Evolutionary conservation across 2,329 filamentous ascomycete species (phyloP).

Genomic region (Chrysoporthe puriensis): DNA sequence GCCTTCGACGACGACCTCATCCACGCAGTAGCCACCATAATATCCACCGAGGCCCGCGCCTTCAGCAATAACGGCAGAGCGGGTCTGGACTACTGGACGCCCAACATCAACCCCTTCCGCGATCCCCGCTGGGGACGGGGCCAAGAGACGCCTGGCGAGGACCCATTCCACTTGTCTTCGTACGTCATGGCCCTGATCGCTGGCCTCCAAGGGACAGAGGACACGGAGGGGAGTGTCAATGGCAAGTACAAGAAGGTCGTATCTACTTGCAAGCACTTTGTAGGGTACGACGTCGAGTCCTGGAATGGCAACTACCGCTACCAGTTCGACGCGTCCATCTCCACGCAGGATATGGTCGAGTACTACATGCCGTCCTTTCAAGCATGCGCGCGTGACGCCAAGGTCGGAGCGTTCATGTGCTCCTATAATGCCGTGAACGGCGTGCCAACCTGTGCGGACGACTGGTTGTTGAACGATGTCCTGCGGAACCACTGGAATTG

Average conservation of each 20-base stretch:
- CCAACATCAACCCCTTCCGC: slow-evolving; percentile 68
- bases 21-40: slow-evolving; percentile 54
- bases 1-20: slow-evolving; percentile 68
- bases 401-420: slow-evolving; percentile 63
- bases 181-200: slow-evolving; percentile 34
- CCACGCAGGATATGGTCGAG: slow-evolving; percentile 65
- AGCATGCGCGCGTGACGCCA: slow-evolving; percentile 61
- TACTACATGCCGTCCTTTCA: slow-evolving; percentile 71
- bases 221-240: slow-evolving; percentile 8
- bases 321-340: slow-evolving; percentile 35
- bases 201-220: slow-evolving; percentile 34
- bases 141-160: slow-evolving; percentile 55
- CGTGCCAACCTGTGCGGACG: slow-evolving; percentile 64
- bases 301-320: slow-evolving; percentile 33
- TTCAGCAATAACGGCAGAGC: slow-evolving; percentile 64
- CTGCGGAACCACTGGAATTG: slow-evolving; percentile 68
- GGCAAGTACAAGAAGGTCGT: slow-evolving; percentile 43
- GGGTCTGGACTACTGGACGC: slow-evolving; percentile 65
- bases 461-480: slow-evolving; percentile 63
- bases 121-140: slow-evolving; percentile 67
- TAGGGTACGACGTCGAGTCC: slow-evolving; percentile 58
- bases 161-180: slow-evolving; percentile 32
- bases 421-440: slow-evolving; percentile 69
- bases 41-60: slow-evolving; percentile 62
- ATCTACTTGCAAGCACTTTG: slow-evolving; percentile 64